Evolutionary conservation across 2,329 filamentous ascomycete genomes (phyloP).

Genomic region (Corynespora cassiicola): DNA sequence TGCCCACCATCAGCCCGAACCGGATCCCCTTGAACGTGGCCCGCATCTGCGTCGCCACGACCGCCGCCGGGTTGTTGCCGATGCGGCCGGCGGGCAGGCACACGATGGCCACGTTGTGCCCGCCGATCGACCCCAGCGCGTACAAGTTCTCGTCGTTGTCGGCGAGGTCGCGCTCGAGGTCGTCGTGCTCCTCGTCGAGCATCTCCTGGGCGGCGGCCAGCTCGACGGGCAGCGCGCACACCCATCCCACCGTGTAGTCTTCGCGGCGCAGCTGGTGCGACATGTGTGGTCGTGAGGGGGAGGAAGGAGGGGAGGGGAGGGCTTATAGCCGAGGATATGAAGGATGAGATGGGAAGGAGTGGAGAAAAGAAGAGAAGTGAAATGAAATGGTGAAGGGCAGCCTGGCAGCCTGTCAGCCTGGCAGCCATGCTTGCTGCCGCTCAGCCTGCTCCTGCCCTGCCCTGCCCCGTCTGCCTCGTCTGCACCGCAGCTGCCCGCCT

Average conservation of each 20-base stretch:
- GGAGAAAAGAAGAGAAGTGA: too few species aligned
- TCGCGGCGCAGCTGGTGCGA: constrained; percentile 5
- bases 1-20: constrained; percentile 21
- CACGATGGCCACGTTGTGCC: constrained; percentile 40
- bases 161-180: constrained; percentile 19
- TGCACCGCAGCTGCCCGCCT: too few species aligned
- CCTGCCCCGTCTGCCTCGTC: too few species aligned
- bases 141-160: constrained; percentile 26
- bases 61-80: constrained; percentile 38
- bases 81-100: constrained; percentile 18
- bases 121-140: constrained; percentile 1
- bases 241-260: constrained; percentile 38
- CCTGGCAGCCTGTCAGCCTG: too few species aligned
- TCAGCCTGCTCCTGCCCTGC: too few species aligned
- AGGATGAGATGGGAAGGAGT: too few species aligned
- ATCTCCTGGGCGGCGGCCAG: constrained; percentile 32
- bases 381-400: too few species aligned
- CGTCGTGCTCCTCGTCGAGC: constrained; percentile 30
- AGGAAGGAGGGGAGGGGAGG: too few species aligned
- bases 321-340: too few species aligned
- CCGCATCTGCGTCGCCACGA: constrained; percentile 32
- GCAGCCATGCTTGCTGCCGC: too few species aligned
- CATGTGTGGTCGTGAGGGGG: constrained; percentile 9
- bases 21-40: constrained; percentile 36
- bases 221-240: constrained; percentile 39